phyloP scores from a whole-genome alignment of 176 grass and related monocot genomes.

The Ensete glaucum region DNA sequence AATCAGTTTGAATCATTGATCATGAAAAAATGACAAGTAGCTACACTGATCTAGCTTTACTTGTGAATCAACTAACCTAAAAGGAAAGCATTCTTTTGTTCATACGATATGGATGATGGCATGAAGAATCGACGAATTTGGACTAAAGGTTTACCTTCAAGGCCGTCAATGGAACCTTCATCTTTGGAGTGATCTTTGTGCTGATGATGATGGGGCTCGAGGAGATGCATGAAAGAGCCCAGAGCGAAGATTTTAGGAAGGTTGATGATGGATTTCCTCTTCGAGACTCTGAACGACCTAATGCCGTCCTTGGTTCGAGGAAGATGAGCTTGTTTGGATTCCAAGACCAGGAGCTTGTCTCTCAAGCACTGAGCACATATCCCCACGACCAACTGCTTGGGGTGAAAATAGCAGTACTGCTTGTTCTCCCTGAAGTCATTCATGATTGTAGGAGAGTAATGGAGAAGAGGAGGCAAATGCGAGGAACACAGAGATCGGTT shows the following conservation, averaged over 20 bases:
- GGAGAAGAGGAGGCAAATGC: background rate
- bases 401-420: slow-evolving; percentile 12
- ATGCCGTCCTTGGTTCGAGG: background rate
- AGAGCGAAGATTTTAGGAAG: slow-evolving; percentile 7
- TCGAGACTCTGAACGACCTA: background rate
- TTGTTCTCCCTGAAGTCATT: background rate
- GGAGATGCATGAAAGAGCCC: background rate
- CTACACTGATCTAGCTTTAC: too few species aligned
- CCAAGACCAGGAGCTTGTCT: slow-evolving; percentile 18
- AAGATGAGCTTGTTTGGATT: slow-evolving; percentile 1
- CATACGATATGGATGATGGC: too few species aligned
- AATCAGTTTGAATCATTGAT: too few species aligned
- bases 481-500: too few species aligned
- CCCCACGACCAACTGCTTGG: slow-evolving; percentile 11
- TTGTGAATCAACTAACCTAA: background rate
- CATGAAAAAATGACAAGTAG: too few species aligned
- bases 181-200: background rate
- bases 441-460: background rate
- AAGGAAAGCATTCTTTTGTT: background rate
- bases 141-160: background rate
- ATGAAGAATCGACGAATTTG: background rate
- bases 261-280: background rate
- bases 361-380: slow-evolving; percentile 15
- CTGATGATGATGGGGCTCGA: background rate
- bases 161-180: background rate